Evolutionary conservation across 352 stramenopile genomes (phyloP).

Genomic region (Globisporangium heterothallicum): DNA sequence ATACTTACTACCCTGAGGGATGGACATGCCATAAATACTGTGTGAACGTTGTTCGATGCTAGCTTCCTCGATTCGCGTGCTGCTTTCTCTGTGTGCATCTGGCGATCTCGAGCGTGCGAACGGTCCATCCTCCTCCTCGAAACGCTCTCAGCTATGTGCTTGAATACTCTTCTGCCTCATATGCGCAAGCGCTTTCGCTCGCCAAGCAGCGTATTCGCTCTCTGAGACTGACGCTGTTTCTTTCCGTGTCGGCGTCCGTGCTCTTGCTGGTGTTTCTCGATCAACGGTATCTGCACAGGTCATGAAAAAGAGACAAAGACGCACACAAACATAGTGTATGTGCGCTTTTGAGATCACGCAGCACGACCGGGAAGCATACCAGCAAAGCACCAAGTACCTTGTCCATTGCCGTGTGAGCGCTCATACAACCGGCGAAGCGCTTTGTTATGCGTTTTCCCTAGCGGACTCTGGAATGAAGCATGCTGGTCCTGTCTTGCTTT

Average conservation of each 20-base stretch:
- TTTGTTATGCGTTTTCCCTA: conserved; percentile 6
- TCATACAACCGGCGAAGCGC: conserved; percentile 6
- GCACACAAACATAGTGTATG: not conserved
- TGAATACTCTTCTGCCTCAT: conserved; percentile 6
- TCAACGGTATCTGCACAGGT: not conserved
- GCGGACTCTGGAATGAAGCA: not conserved
- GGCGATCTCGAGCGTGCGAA: no score
- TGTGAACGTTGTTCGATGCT: no score
- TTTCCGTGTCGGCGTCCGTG: not conserved
- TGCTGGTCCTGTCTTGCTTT: not conserved
- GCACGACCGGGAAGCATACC: no score
- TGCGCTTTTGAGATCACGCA: not conserved
- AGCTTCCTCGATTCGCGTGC: no score
- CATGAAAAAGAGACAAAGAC: not conserved
- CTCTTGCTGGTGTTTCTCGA: not conserved
- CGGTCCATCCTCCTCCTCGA: not conserved
- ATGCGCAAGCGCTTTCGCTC: conserved; percentile 5
- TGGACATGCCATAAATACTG: no score
- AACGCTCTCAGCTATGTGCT: not conserved
- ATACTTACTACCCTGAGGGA: no score
- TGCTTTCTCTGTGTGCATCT: no score
- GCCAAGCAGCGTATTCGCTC: conserved; percentile 8
- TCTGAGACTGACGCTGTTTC: not conserved
- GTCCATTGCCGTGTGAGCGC: not conserved
- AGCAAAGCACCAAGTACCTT: no score